Evolutionary conservation across 768 basidiomycete species (phyloP).

Genomic region (Amanita pseudoporphyria): DNA sequence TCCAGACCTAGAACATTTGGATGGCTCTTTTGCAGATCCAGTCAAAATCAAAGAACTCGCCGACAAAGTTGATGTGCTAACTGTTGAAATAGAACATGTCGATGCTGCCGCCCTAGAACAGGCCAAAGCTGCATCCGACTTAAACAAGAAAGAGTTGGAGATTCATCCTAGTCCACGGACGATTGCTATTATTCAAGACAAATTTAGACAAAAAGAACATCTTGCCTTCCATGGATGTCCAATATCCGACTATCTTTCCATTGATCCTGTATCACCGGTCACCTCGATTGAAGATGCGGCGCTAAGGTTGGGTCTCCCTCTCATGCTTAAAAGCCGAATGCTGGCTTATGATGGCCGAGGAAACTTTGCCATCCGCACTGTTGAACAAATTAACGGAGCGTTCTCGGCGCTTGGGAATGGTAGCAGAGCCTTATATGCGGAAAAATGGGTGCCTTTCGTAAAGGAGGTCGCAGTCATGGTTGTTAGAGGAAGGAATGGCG

Average conservation of each 20-base stretch:
- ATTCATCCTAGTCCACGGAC: conserved; percentile 78
- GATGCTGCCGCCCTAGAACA: conserved; percentile 65
- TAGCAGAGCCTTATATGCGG: conserved; percentile 78
- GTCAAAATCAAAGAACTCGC: conserved; percentile 75
- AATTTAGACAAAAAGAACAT: conserved; percentile 69
- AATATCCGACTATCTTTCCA: conserved; percentile 50
- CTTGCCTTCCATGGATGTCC: conserved; percentile 53
- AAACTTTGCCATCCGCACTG: conserved; percentile 65
- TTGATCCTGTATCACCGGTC: conserved; percentile 35
- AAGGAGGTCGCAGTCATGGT: conserved; percentile 98
- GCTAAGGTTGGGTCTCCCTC: conserved; percentile 61
- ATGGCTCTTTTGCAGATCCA: conserved; percentile 83
- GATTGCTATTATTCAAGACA: conserved; percentile 81
- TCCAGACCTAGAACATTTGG: conserved; percentile 52
- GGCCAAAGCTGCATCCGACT: conserved; percentile 29
- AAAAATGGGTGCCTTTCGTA: conserved; percentile 84
- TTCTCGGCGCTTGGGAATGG: conserved; percentile 37
- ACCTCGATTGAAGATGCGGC: conserved; percentile 46
- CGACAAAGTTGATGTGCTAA: conserved; percentile 72
- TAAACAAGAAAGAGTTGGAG: conserved; percentile 18
- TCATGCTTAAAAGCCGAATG: conserved; percentile 96
- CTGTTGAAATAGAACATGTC: conserved; percentile 97
- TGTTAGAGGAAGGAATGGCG: conserved; percentile 66
- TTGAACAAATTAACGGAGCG: conserved; percentile 41
- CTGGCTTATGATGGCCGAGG: conserved; percentile 95